phyloP scores from a whole-genome alignment of 139 green algal genomes.

The Edaphochlamys debaryana region DNA sequence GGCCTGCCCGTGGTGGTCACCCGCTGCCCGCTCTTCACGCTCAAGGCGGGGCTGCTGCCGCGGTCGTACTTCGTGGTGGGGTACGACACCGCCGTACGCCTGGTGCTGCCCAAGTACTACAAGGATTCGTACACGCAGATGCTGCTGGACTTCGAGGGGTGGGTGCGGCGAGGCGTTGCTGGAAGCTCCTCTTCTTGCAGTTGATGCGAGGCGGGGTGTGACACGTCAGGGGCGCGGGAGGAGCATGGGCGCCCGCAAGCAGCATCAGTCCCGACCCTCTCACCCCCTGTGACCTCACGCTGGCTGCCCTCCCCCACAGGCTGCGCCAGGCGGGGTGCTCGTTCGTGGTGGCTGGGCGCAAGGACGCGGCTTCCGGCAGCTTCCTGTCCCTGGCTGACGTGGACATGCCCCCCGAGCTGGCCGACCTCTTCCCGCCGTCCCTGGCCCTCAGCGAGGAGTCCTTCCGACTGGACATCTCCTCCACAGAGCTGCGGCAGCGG shows the following conservation, averaged over 20 bases:
- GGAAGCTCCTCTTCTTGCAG: too few relatives aligned
- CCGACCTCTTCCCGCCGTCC: conserved; percentile 64
- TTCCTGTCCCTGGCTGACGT: conserved; percentile 76
- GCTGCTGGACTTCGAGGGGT: conserved; percentile 62
- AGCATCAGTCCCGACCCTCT: too few relatives aligned
- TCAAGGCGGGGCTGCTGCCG: conserved; percentile 82
- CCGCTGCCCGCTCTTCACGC: conserved; percentile 75
- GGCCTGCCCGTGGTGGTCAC: conserved; percentile 81
- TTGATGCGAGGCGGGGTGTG: too few relatives aligned
- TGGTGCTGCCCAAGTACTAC: conserved; percentile 87
- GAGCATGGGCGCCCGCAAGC: too few relatives aligned
- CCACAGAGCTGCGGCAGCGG: conserved; percentile 71
- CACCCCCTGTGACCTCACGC: too few relatives aligned
- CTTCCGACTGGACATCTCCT: conserved; percentile 82
- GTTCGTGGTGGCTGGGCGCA: conserved; percentile 80
- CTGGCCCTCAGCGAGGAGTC: conserved; percentile 59
- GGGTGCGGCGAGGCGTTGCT: too few relatives aligned
- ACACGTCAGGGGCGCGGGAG: too few relatives aligned
- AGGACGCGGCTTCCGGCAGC: conserved; percentile 38
- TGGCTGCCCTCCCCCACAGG: conserved; percentile 1
- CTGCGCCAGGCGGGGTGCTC: conserved; percentile 64
- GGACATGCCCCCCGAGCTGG: conserved; percentile 61
- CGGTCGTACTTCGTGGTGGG: conserved; percentile 80
- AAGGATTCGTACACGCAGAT: conserved; percentile 61
- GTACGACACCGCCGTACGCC: conserved; percentile 82